phyloP scores from a whole-genome alignment of 129 eudicot genomes.

The Pseudognaphalium luteoalbum region DNA sequence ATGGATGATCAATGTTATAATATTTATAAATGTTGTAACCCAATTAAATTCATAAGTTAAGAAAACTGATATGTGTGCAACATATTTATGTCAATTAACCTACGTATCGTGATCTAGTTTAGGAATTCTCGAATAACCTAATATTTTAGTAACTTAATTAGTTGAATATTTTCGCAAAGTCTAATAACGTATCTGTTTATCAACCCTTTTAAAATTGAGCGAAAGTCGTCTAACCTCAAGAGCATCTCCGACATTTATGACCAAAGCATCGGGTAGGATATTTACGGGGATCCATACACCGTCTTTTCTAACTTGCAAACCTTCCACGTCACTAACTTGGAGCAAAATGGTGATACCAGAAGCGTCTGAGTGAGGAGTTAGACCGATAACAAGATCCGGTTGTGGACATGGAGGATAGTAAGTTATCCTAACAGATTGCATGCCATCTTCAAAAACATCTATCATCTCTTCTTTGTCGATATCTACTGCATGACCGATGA shows the following conservation, averaged over 20 bases:
- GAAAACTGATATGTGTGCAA: no score
- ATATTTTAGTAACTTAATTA: no score
- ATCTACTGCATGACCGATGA: constrained; percentile 47
- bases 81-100: no score
- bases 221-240: constrained; percentile 34
- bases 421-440: constrained; percentile 50
- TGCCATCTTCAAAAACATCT: constrained; percentile 41
- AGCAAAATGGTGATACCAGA: constrained; percentile 45
- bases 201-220: no score
- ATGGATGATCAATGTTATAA: no score
- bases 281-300: constrained; percentile 54
- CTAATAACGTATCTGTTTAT: no score
- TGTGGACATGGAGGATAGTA: constrained; percentile 64
- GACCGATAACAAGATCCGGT: constrained; percentile 54
- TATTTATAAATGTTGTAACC: no score
- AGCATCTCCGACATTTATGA: constrained; percentile 54
- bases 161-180: no score
- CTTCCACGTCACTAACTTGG: constrained; percentile 42
- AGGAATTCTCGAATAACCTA: no score
- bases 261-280: constrained; percentile 42
- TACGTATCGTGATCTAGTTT: no score
- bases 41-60: no score
- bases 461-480: constrained; percentile 34
- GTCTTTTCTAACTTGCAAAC: constrained; percentile 53
- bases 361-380: constrained; percentile 56